Evolutionary conservation across 768 basidiomycete genomes (phyloP).

Genomic region (Serendipita vermifera): DNA sequence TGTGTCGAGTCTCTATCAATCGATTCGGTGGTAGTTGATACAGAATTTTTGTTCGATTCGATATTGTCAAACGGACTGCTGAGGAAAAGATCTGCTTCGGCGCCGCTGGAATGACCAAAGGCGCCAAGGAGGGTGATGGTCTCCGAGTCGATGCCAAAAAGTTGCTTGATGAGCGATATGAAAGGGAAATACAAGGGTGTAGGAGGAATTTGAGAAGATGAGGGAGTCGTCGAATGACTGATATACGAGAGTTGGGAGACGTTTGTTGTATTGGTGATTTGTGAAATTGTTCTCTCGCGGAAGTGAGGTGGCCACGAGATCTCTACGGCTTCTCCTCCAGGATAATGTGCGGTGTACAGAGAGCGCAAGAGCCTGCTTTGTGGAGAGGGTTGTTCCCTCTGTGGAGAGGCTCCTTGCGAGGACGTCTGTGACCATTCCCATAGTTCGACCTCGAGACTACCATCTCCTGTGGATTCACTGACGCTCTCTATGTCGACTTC

Average conservation of each 20-base stretch:
- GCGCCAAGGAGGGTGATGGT: not conserved
- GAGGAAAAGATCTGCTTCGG: not conserved
- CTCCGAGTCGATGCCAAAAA: not conserved
- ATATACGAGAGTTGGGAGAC: not conserved
- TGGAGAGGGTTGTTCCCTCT: not conserved
- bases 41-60: not conserved
- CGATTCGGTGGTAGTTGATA: not conserved
- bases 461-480: not conserved
- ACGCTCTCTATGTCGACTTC: slow-evolving; percentile 2
- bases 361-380: too few species aligned
- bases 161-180: not conserved
- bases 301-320: not conserved
- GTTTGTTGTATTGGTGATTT: not conserved
- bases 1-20: not conserved
- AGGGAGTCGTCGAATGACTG: slow-evolving; percentile 1
- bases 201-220: not conserved
- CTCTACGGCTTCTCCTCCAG: not conserved
- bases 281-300: not conserved
- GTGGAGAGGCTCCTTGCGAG: not conserved
- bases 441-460: not conserved
- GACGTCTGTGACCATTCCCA: slow-evolving; percentile 5
- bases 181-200: not conserved
- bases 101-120: not conserved
- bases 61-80: not conserved
- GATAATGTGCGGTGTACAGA: not conserved